Base-by-base conservation (phyloP, 1,284 basidiomycete genomes). In the Cryptococcus sp. region DNA sequence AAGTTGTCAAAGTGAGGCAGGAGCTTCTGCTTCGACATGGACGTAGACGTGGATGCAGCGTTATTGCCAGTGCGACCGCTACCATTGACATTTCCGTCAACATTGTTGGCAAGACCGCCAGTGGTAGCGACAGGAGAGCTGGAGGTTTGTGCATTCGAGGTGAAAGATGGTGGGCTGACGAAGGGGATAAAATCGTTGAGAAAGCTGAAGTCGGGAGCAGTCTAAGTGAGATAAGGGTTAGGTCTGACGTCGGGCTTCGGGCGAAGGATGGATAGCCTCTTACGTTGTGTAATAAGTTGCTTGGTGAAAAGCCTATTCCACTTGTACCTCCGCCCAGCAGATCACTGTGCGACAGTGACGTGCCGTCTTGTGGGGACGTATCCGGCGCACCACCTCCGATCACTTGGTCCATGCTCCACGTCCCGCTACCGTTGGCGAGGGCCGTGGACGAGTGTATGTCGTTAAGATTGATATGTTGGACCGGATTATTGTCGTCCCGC, bases 161-260 rank as follows among this genome's bases (percentile, higher is more conserved):
- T 53, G 53, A 31, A 47, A 20, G 55, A n/a, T 4, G 54, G 54
- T 19, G 31, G 31, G 31, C 54, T 50, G 38, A 57, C 49, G 25
- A 61, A 54, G 17, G 63, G 63, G 19, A 65, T 60, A 47, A 62
- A 61, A 20, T 62, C 55, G 44, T 62, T 57, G 19, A 65, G 53
- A 52, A 65, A 65, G 42, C 50, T 54, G 35, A 65, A 57, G 47
- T 65, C 64, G 38, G 64, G 60, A 15, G 60, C 57, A 1, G 46
- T 27, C n/a, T 46, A 17, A 50, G 48, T 8, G 19, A 17, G 27
- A 35, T 8, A 1, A 20, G 27, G 2, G 10, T 35, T 8, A 35
- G 31, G 5, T 2, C 8, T 10, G 5, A 4, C 10, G 2, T 35
- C 31, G 13, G 31, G 8, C 8, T 35, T 35, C 10, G 8, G 31